Evolutionary conservation across 768 basidiomycete genomes (phyloP).

Genomic region (Russula compacta): DNA sequence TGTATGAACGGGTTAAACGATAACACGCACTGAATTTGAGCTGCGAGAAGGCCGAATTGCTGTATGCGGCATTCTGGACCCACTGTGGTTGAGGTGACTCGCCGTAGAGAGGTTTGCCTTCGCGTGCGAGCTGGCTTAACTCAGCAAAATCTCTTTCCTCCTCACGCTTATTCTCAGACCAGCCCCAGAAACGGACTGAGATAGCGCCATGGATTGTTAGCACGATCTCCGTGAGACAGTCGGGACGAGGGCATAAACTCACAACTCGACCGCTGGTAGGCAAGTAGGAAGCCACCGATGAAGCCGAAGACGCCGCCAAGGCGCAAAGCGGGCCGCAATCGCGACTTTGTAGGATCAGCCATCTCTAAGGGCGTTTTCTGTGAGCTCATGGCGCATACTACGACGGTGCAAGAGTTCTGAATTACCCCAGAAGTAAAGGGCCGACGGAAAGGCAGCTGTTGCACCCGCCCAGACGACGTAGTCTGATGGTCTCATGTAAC

Average conservation of each 20-base stretch:
- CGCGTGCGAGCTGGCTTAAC: slow-evolving; percentile 58
- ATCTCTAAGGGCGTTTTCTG: slow-evolving; percentile 30
- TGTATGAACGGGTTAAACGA: background rate
- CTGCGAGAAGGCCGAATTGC: slow-evolving; percentile 90
- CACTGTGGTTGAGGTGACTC: slow-evolving; percentile 72
- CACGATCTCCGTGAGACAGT: slow-evolving; percentile 1
- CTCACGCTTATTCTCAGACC: slow-evolving; percentile 83
- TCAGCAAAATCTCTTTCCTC: slow-evolving; percentile 70
- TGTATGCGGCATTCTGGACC: slow-evolving; percentile 78
- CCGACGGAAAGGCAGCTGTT: slow-evolving; percentile 75
- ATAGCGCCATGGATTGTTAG: background rate
- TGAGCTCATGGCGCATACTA: slow-evolving; percentile 14
- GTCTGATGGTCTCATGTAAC: slow-evolving; percentile 84
- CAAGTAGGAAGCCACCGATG: slow-evolving; percentile 82
- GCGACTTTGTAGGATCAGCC: slow-evolving; percentile 35
- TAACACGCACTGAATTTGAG: slow-evolving; percentile 70
- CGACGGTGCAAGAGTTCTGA: slow-evolving; percentile 3
- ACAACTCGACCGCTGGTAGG: slow-evolving; percentile 89
- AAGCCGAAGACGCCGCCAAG: slow-evolving; percentile 76
- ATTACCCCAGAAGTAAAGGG: slow-evolving; percentile 73
- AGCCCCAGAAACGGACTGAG: slow-evolving; percentile 89
- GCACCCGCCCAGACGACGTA: slow-evolving; percentile 75
- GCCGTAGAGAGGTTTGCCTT: slow-evolving; percentile 84
- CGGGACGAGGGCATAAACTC: slow-evolving; percentile 28
- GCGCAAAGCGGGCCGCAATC: slow-evolving; percentile 34